Base-by-base conservation (phyloP, 2,329 filamentous ascomycete genomes). In the Scedosporium minutisporum region DNA sequence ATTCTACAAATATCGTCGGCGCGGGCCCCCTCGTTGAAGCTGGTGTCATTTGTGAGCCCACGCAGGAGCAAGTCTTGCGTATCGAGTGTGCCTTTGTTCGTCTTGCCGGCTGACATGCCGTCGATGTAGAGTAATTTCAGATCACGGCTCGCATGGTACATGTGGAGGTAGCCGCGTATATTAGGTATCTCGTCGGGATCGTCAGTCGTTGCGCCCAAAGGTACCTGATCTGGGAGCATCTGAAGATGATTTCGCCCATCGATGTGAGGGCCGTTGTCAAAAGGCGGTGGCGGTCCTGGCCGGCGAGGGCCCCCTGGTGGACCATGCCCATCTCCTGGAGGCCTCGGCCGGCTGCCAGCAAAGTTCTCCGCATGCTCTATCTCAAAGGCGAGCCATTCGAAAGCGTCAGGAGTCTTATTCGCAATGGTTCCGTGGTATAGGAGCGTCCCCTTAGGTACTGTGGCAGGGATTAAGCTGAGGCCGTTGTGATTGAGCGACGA, bases 311-410 rank as follows among this genome's bases (percentile, higher is more conserved):
- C 44, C 18, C 44, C n/a, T 7, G 44, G 44, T 9, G 44, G 44
- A 18, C 44, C 53, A 27, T n/a, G 53, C 12, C 53, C 23, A 7
- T 57, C 23, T 21, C 57, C 57, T 6, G 57, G 53, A 29, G 18
- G 27, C 3, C 16, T 25, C 12, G 42, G 46, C 41, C 59, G 59
- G 25, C 67, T 66, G 18, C 71, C 71, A 1, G 87, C 85, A 73
- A 92, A 91, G 2, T 77, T 70, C 66, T 88, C 77, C 0, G 88
- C 86, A 72, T 92, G 89, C 67, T 92, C 88, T 3, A 87, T 81
- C 70, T 92, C 89, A 68, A 91, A 92, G 0, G 89, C 89, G 1
- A 92, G 76, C 88, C 89, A 91, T 68, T 91, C 86, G 3, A 79
- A 81, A 0, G 78, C 80, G 2, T 73, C 71, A 0, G 89, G 79